Evolutionary conservation across 805 yeast genomes (phyloP).

Genomic region (Candida manassasensis): DNA sequence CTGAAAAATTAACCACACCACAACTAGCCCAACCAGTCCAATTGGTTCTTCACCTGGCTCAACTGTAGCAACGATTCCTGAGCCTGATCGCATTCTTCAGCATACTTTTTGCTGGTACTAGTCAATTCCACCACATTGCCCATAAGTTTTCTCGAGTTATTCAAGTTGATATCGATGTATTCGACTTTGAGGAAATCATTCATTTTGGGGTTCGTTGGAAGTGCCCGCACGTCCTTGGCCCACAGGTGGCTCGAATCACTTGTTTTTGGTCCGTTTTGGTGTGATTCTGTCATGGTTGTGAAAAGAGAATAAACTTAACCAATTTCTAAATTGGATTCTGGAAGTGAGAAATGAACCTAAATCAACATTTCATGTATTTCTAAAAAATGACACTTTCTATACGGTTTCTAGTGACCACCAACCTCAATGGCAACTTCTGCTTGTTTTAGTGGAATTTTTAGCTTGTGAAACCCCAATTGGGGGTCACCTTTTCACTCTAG

Average conservation of each 20-base stretch:
- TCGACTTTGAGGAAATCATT: slow-evolving; percentile 32
- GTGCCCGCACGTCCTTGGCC: slow-evolving; percentile 24
- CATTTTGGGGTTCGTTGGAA: slow-evolving; percentile 29
- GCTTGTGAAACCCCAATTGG: no score
- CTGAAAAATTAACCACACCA: not conserved
- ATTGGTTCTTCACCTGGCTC: slow-evolving; percentile 16
- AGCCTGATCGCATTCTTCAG: slow-evolving; percentile 7
- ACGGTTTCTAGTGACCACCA: no score
- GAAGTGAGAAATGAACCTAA: no score
- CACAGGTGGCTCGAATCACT: slow-evolving; percentile 13
- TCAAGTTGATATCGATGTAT: slow-evolving; percentile 33
- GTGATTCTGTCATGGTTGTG: not conserved
- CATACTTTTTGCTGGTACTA: slow-evolving; percentile 7
- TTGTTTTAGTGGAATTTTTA: not conserved
- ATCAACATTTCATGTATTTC: no score
- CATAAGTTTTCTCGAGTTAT: slow-evolving; percentile 34
- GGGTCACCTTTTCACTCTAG: no score
- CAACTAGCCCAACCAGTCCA: slow-evolving; percentile 18
- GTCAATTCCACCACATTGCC: slow-evolving; percentile 13
- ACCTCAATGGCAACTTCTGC: slow-evolving; percentile 1
- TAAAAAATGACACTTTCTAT: no score
- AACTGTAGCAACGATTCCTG: slow-evolving; percentile 16
- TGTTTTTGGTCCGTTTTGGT: not conserved
- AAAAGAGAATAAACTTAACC: no score
- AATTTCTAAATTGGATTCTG: no score